Base-by-base conservation (phyloP, 2,329 filamentous ascomycete species). In the Sclerotinia spermophila region DNA sequence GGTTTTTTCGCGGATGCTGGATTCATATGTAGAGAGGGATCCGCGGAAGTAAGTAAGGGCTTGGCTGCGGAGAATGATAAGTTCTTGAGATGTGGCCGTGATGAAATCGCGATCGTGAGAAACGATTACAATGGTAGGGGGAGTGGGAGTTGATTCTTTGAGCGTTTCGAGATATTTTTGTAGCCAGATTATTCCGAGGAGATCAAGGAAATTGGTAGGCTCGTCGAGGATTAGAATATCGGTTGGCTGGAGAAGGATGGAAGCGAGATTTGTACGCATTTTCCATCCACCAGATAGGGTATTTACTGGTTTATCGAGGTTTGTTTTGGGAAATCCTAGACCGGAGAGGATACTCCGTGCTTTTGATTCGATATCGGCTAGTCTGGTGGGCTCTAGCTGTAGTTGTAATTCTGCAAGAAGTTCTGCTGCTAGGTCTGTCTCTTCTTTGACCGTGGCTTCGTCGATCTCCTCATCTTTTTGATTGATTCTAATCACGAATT, bases 41-140 rank as follows among this genome's bases (percentile, higher is more conserved):
- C 93, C 93, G 62, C 90, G 88, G 80, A 96, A 96, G 70, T 90
- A 90, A 2, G 87, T 87, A 0, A 96, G 83, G 24, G 84, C 84
- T 76, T 92, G 89, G 70, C 95, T 90, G 42, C 89, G 89, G 30
- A 96, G 82, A 45, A 96, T 88, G 33, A 96, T 84, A 3, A 95
- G 85, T 79, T 96, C 91, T 72, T 89, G 85, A 13, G 90, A 93
- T 73, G 93, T 90, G 0, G 89, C 86, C 67, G 93, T 90, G 62
- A 90, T 87, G 77, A 97, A 96, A 74, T 92, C 90, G 24, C 93
- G 87, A 79, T 97, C 93, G 81, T 97, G 93, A 0, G 93, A 96
- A 3, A 96, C 92, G 1, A 96, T 83, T 24, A 96, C 83, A 1
- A 96, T 84, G 0, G 92, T 96, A 0, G 87, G 86, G 0, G 86